Percentiles rank a stretch among this genome's conserved stretches.
Conservation (phyloP, 805 yeast species). For the Priceomyces fermenticarens region DNA sequence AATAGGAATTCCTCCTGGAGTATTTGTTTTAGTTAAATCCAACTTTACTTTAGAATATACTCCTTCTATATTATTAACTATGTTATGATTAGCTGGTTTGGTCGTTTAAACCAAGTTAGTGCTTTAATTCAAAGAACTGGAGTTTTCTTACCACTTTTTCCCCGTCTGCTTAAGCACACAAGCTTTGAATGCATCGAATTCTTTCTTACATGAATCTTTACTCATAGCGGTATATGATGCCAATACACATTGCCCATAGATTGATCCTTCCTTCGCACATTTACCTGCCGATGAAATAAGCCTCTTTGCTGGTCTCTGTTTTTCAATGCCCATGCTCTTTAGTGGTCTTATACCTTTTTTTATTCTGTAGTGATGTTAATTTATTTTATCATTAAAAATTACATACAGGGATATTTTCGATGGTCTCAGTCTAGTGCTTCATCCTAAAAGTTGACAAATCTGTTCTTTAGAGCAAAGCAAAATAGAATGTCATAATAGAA, state of each 20-base stretch:
- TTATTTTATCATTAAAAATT: neutral
- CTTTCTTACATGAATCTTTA: constrained; percentile 51
- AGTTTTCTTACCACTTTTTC: constrained; percentile 12
- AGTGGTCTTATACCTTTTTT: neutral
- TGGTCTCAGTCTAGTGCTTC: too few species aligned
- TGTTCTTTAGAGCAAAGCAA: neutral
- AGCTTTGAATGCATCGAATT: constrained; percentile 46
- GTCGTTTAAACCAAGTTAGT: too few species aligned
- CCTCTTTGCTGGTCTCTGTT: constrained; percentile 40
- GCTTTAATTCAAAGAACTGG: too few species aligned
- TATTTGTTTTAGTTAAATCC: too few species aligned
- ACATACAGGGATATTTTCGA: neutral
- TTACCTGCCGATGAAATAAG: constrained; percentile 36
- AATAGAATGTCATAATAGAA: too few species aligned
- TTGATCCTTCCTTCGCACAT: constrained; percentile 42
- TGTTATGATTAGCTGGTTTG: neutral
- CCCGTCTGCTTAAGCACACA: constrained; percentile 38
- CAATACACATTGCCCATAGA: constrained; percentile 57
- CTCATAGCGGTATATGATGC: constrained; percentile 47
- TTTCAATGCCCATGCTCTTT: neutral
- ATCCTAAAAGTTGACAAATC: too few species aligned
- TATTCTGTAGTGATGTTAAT: neutral
- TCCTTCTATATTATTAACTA: neutral
- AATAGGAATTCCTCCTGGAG: too few species aligned
- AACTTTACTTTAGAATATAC: too few species aligned